These are phyloP conservation scores for Puccinia hordei DNA, from an alignment of 1,284 basidiomycete genomes.

Conservation along the genomic window DNA sequence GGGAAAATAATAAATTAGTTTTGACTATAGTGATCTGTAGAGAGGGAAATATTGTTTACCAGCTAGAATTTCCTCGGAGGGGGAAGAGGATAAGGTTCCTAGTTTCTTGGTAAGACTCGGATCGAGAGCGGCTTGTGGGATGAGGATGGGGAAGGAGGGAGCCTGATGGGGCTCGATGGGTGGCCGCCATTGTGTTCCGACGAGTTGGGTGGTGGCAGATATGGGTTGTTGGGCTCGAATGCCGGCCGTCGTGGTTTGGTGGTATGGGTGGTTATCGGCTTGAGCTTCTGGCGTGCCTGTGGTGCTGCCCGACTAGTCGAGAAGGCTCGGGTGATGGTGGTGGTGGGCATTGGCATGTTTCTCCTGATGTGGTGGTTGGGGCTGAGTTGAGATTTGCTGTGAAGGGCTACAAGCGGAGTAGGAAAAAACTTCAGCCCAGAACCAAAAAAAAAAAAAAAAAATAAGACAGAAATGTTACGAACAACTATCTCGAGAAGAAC, in stretches of 20 bases:
- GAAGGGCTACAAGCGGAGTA: too few species aligned
- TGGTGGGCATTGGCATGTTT: too few species aligned
- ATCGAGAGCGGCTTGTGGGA: conserved; percentile 11
- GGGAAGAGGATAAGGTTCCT: rapidly evolving
- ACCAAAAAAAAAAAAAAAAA: neutral
- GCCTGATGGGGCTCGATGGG: neutral
- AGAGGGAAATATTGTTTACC: too few species aligned
- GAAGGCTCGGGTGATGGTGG: neutral
- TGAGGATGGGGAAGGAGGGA: conserved; percentile 6
- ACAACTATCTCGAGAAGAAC: neutral
- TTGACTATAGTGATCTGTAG: too few species aligned
- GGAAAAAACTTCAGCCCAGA: too few species aligned
- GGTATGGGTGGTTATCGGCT: neutral
- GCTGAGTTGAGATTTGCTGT: too few species aligned
- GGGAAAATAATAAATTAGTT: too few species aligned
- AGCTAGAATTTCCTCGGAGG: neutral
- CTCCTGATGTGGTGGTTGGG: too few species aligned
- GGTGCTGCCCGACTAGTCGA: neutral
- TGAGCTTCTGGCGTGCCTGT: conserved; percentile 16
- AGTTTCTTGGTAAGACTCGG: conserved; percentile 9
- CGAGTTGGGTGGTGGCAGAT: neutral
- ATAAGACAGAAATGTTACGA: neutral
- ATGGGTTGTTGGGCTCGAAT: conserved; percentile 21
- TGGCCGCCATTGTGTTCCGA: neutral
- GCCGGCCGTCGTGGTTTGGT: neutral